phyloP scores from a whole-genome alignment of 78 protist species.

The Mastigamoeba balamuthi region DNA sequence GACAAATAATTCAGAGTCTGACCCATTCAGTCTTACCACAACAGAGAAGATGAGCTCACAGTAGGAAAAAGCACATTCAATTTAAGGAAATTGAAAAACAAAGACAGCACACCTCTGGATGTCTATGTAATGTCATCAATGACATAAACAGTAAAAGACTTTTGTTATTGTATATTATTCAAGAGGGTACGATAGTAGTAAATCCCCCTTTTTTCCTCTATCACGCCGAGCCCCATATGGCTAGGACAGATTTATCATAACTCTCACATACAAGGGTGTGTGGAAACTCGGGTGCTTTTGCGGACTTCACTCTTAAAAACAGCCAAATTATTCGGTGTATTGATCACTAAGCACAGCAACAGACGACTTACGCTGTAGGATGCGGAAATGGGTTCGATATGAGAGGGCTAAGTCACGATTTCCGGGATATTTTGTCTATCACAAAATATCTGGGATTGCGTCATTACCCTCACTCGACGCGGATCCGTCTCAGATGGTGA shows the following conservation, averaged over 20 bases:
- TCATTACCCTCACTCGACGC: not conserved
- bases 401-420: not conserved
- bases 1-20: conserved; percentile 38
- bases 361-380: not conserved
- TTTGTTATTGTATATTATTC: not conserved
- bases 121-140: conserved; percentile 18
- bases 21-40: conserved; percentile 22
- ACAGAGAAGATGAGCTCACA: conserved; percentile 35
- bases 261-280: no score
- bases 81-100: no score
- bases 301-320: no score
- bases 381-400: conserved; percentile 19
- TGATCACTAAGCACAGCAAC: no score
- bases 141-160: conserved; percentile 26
- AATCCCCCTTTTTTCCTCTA: not conserved
- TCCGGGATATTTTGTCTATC: not conserved
- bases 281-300: no score
- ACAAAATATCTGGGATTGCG: not conserved
- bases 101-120: no score
- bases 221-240: no score
- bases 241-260: no score
- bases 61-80: no score
- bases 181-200: not conserved
- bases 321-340: no score
- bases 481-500: not conserved